Evolutionary conservation across 495 filamentous ascomycete genomes (phyloP).

Genomic region (Talaromyces ruber): DNA sequence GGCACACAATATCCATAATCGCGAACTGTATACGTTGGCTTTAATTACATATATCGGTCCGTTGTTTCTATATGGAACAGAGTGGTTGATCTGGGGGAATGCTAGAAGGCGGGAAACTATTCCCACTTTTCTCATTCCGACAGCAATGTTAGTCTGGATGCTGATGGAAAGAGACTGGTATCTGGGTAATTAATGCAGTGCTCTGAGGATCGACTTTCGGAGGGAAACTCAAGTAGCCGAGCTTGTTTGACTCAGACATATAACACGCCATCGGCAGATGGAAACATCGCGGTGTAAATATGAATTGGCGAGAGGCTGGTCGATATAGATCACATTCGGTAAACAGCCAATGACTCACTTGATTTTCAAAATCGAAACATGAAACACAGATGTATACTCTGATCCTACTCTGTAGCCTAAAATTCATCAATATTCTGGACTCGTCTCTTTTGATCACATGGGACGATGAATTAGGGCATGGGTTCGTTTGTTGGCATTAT

Average conservation of each 20-base stretch:
- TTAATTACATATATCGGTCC: constrained; percentile 18
- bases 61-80: constrained; percentile 16
- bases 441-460: too few relatives aligned
- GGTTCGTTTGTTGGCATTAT: too few relatives aligned
- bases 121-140: constrained; percentile 13
- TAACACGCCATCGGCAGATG: not conserved
- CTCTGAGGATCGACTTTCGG: not conserved
- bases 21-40: constrained; percentile 21
- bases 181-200: not conserved
- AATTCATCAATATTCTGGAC: too few relatives aligned
- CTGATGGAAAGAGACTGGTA: constrained; percentile 19
- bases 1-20: constrained; percentile 21
- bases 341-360: too few relatives aligned
- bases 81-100: constrained; percentile 17
- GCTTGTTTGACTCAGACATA: not conserved
- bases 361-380: too few relatives aligned
- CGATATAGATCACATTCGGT: too few relatives aligned
- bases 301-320: too few relatives aligned
- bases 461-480: too few relatives aligned
- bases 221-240: not conserved
- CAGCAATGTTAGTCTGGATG: constrained; percentile 19
- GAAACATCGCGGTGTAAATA: not conserved
- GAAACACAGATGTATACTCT: too few relatives aligned
- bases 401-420: too few relatives aligned
- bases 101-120: constrained; percentile 12